These are phyloP conservation scores for Euphorbia lathyris DNA, from an alignment of 345 rosid genomes.

Conservation along the genomic window DNA sequence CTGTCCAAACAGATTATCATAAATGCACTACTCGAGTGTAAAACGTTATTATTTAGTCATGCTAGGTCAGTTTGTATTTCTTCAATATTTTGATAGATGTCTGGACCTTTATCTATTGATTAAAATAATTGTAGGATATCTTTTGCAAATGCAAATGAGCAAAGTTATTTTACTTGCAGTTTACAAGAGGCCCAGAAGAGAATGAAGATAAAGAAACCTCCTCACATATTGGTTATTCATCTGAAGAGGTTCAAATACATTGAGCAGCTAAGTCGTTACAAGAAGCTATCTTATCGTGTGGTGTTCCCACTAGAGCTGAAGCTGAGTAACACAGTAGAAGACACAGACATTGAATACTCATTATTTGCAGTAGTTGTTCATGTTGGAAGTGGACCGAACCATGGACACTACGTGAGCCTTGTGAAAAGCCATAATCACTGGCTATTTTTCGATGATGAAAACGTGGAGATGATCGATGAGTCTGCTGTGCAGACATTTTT, in stretches of 20 bases:
- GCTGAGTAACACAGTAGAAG: conserved; percentile 90
- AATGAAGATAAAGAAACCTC: conserved; percentile 99
- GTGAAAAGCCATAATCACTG: conserved; percentile 99
- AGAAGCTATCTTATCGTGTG: conserved; percentile 90
- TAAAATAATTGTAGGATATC: background rate
- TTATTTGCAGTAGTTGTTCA: conserved; percentile 97
- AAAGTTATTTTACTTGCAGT: conserved; percentile 40
- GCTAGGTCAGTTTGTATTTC: background rate
- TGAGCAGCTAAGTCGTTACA: conserved; percentile 92
- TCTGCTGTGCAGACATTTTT: conserved; percentile 97
- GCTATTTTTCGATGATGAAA: conserved; percentile 95
- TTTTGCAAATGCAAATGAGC: background rate
- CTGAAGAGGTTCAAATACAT: conserved; percentile 94
- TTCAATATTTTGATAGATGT: background rate
- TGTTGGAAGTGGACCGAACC: conserved; percentile 97
- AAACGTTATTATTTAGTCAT: background rate
- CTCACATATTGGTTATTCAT: conserved; percentile 86
- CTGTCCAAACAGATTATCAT: background rate
- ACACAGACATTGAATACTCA: conserved; percentile 84
- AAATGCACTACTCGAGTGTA: background rate
- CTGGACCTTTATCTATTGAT: background rate
- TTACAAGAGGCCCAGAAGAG: conserved; percentile 99
- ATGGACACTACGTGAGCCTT: conserved; percentile 94
- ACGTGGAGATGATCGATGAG: conserved; percentile 97
- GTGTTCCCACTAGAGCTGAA: conserved; percentile 95